A percentile compares a stretch with the other conserved stretches of the same genome.
Evolutionary conservation across 1,284 basidiomycete species (phyloP).

Genomic region (Testicularia cyperi): DNA sequence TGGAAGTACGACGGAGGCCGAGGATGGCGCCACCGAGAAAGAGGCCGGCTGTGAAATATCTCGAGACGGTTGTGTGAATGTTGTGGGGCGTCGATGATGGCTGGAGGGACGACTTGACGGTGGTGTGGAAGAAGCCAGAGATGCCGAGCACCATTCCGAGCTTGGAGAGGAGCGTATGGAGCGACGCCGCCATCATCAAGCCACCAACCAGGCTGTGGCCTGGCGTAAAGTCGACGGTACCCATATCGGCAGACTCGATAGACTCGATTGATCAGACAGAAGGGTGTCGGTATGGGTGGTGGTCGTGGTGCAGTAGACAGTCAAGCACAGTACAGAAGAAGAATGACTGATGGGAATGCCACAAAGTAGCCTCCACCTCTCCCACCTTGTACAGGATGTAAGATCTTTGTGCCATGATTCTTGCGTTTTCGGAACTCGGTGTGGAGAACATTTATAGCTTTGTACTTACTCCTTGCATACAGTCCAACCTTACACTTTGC

Average conservation of each 20-base stretch:
- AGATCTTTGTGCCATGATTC: too few relatives aligned
- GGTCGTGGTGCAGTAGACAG: too few relatives aligned
- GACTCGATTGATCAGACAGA: too few relatives aligned
- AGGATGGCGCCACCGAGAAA: constrained; percentile 45
- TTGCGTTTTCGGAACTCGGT: constrained; percentile 37
- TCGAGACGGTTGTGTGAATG: constrained; percentile 20
- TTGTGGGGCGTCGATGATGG: background rate
- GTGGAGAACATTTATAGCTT: constrained; percentile 12
- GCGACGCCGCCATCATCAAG: constrained; percentile 52
- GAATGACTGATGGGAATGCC: too few relatives aligned
- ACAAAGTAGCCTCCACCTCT: too few relatives aligned
- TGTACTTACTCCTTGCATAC: background rate
- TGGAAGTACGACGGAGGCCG: constrained; percentile 7
- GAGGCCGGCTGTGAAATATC: constrained; percentile 43
- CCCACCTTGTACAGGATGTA: too few relatives aligned
- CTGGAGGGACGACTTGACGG: constrained; percentile 4
- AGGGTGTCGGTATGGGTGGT: too few relatives aligned
- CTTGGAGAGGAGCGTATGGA: constrained; percentile 38
- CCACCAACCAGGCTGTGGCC: constrained; percentile 53
- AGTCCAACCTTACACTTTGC: background rate
- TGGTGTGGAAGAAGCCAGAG: constrained; percentile 52
- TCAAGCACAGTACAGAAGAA: too few relatives aligned
- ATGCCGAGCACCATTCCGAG: constrained; percentile 54
- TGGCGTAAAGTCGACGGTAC: constrained; percentile 29
- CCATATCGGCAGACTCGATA: background rate